Percentiles rank a stretch among this genome's conserved stretches.
These are phyloP conservation scores for Neurospora sublineolata DNA, from an alignment of 495 filamentous ascomycete genomes.

Conservation along the genomic window DNA sequence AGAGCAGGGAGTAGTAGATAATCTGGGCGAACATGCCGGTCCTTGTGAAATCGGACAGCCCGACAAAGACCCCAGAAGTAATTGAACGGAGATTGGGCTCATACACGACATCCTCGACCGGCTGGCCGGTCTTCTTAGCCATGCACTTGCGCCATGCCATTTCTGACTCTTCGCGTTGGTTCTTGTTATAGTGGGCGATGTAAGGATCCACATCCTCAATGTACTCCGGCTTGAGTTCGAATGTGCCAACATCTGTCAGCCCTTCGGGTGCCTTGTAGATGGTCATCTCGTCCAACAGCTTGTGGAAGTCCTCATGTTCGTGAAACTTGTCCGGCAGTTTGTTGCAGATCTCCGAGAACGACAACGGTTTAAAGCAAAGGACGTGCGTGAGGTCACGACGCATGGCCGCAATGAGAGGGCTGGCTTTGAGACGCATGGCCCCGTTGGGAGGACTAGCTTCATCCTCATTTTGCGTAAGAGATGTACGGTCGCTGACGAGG, in stretches of 20 bases:
- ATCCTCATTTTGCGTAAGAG: slow-evolving; percentile 60
- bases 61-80: slow-evolving; percentile 58
- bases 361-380: slow-evolving; percentile 89
- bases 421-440: slow-evolving; percentile 53
- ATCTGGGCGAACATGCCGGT: slow-evolving; percentile 83
- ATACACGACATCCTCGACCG: slow-evolving; percentile 76
- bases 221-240: slow-evolving; percentile 78
- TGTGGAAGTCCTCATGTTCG: slow-evolving; percentile 65
- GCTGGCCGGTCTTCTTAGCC: slow-evolving; percentile 76
- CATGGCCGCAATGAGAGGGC: slow-evolving; percentile 57
- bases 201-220: slow-evolving; percentile 87
- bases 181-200: slow-evolving; percentile 87
- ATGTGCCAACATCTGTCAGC: slow-evolving; percentile 80
- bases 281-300: slow-evolving; percentile 80
- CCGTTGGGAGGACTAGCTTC: slow-evolving; percentile 52
- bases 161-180: slow-evolving; percentile 94
- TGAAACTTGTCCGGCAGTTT: slow-evolving; percentile 78
- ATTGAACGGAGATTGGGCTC: slow-evolving; percentile 81
- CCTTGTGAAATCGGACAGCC: slow-evolving; percentile 64
- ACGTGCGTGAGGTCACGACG: slow-evolving; percentile 85
- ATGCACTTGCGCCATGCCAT: slow-evolving; percentile 73
- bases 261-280: slow-evolving; percentile 84
- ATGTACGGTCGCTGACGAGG: slow-evolving; percentile 74
- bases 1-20: slow-evolving; percentile 76
- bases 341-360: slow-evolving; percentile 75